These are phyloP conservation scores for Quercus berberidifolia DNA, from an alignment of 306 rosid genomes.

Conservation along the genomic window DNA sequence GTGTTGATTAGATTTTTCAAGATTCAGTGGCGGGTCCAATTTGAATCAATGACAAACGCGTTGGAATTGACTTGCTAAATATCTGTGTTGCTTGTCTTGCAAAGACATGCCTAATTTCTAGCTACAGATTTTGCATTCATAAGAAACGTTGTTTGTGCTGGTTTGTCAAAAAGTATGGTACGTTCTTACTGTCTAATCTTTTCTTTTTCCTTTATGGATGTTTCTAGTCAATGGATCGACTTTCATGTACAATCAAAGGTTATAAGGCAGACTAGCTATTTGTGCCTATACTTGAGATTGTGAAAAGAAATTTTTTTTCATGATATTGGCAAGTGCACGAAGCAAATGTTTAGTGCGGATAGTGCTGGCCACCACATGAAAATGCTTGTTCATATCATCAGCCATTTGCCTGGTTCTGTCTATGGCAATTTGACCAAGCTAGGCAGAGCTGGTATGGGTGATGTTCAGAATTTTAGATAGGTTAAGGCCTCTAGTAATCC, in stretches of 20 bases:
- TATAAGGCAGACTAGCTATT: neutral
- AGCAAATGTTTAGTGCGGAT: neutral
- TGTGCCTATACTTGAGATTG: neutral
- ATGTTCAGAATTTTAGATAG: neutral
- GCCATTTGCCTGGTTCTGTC: neutral
- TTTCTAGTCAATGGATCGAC: constrained; percentile 5
- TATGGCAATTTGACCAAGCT: neutral
- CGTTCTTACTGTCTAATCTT: constrained; percentile 15
- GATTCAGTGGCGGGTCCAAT: constrained; percentile 57
- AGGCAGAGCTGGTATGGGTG: neutral
- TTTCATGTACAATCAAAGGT: constrained; percentile 1
- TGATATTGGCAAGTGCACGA: neutral
- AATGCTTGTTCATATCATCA: neutral
- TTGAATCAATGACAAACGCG: constrained; percentile 40
- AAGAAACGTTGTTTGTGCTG: constrained; percentile 23
- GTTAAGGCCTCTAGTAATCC: neutral
- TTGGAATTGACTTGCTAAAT: constrained; percentile 40
- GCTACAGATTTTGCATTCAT: constrained; percentile 11
- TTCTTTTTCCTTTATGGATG: constrained; percentile 11
- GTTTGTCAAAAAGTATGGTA: constrained; percentile 47
- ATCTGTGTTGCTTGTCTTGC: constrained; percentile 48
- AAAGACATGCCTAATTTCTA: constrained; percentile 39
- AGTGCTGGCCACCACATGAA: neutral
- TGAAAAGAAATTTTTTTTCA: neutral
- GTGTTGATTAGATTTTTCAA: constrained; percentile 23